Percentiles rank a stretch among this genome's conserved stretches.
Conservation (phyloP, 31 red algal genomes). For the Odonthalia washingtoniensis region DNA sequence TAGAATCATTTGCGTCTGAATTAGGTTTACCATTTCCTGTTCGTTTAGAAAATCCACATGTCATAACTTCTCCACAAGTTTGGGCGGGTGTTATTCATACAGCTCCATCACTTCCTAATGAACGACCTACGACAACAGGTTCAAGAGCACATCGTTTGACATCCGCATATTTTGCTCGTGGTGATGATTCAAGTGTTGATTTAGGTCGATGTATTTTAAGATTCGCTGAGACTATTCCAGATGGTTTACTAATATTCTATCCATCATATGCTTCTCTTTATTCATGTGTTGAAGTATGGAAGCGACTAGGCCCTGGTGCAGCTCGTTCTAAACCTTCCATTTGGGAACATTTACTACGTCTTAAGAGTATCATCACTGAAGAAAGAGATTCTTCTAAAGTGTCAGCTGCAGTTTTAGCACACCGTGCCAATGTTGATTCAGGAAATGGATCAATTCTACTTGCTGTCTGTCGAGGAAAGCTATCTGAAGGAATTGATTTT, state of each 20-base stretch:
- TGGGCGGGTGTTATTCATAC: slow-evolving; percentile 58
- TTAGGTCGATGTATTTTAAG: slow-evolving; percentile 81
- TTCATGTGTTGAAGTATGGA: slow-evolving; percentile 76
- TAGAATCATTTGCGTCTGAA: slow-evolving; percentile 81
- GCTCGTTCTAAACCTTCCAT: slow-evolving; percentile 66
- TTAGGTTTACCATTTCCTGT: slow-evolving; percentile 85
- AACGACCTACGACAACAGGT: slow-evolving; percentile 18
- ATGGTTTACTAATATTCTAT: slow-evolving; percentile 94
- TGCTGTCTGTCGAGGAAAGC: slow-evolving; percentile 94
- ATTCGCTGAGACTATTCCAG: slow-evolving; percentile 76
- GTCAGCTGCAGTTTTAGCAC: slow-evolving; percentile 64
- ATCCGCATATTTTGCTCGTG: slow-evolving; percentile 78
- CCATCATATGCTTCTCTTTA: slow-evolving; percentile 86
- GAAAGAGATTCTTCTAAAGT: slow-evolving; percentile 70
- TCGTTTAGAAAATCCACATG: slow-evolving; percentile 92
- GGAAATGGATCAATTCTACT: slow-evolving; percentile 75
- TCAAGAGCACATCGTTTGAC: slow-evolving; percentile 63
- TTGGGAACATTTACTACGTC: slow-evolving; percentile 74
- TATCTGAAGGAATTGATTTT: slow-evolving; percentile 95
- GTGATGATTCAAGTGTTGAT: slow-evolving; percentile 64
- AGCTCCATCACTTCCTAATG: slow-evolving; percentile 71
- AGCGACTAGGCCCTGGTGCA: slow-evolving; percentile 47
- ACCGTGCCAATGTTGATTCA: slow-evolving; percentile 63
- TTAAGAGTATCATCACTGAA: slow-evolving; percentile 83
- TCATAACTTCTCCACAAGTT: slow-evolving; percentile 73